phyloP scores from a whole-genome alignment of 345 rosid genomes.

The Eutrema heterophyllum region DNA sequence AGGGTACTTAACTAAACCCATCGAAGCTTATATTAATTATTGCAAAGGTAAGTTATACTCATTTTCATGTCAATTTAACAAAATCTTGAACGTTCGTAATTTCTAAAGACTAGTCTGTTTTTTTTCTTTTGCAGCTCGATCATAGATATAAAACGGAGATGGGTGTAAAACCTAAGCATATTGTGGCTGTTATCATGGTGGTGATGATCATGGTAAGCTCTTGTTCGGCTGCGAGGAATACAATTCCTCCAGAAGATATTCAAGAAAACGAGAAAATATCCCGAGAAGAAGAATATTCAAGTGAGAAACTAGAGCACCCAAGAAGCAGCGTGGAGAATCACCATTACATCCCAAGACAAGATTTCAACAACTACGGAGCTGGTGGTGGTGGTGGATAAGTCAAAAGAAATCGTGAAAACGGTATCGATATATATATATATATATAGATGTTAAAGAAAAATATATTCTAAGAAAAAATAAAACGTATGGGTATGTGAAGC shows the following conservation, averaged over 20 bases:
- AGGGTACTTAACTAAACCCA: not conserved
- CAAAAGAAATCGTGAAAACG: not conserved
- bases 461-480: not conserved
- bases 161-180: not conserved
- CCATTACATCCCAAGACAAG: slow-evolving; percentile 54
- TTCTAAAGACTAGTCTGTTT: not conserved
- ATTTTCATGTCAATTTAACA: not conserved
- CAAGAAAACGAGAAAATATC: not conserved
- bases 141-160: not conserved
- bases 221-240: slow-evolving; percentile 16
- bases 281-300: not conserved
- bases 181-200: not conserved
- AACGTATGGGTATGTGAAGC: not conserved
- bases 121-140: not conserved
- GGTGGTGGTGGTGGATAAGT: slow-evolving; percentile 31
- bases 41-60: slow-evolving; percentile 3
- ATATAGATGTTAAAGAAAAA: too few relatives aligned
- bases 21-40: not conserved
- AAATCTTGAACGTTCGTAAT: not conserved
- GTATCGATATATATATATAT: too few relatives aligned
- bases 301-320: slow-evolving; percentile 26
- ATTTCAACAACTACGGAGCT: slow-evolving; percentile 35
- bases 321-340: slow-evolving; percentile 37
- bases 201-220: slow-evolving; percentile 17
- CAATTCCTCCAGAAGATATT: not conserved